phyloP scores from a whole-genome alignment of 1,139 yeast species.

The Suhomyces choctaworum region DNA sequence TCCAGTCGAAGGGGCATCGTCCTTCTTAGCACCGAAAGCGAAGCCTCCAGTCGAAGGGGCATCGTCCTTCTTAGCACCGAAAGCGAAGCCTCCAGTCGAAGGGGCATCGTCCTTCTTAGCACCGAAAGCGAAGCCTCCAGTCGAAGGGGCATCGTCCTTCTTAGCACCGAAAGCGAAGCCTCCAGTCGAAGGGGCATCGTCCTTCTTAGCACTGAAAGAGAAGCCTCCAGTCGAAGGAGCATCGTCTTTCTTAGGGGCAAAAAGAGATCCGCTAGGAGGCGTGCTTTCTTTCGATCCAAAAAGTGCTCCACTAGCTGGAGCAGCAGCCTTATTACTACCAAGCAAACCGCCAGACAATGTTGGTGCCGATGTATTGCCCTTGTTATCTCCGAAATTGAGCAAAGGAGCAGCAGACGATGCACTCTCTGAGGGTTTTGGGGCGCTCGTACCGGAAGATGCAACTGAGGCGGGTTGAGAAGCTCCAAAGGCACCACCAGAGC shows the following conservation, averaged over 20 bases:
- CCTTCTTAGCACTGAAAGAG: slow-evolving; percentile 18
- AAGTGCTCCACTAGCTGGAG: slow-evolving; percentile 20
- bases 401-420: not conserved
- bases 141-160: slow-evolving; percentile 15
- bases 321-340: slow-evolving; percentile 19
- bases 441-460: slow-evolving; percentile 1
- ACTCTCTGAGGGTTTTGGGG: not conserved
- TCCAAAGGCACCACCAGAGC: slow-evolving; percentile 28
- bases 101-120: slow-evolving; percentile 19
- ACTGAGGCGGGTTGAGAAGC: slow-evolving; percentile 18
- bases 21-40: slow-evolving; percentile 20
- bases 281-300: slow-evolving; percentile 18
- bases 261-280: too few species aligned
- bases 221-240: slow-evolving; percentile 16
- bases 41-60: slow-evolving; percentile 16
- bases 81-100: slow-evolving; percentile 5
- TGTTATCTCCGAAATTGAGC: not conserved
- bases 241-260: slow-evolving; percentile 17
- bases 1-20: slow-evolving; percentile 15
- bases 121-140: slow-evolving; percentile 16
- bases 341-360: slow-evolving; percentile 19
- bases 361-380: too few species aligned
- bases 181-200: slow-evolving; percentile 16
- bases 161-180: slow-evolving; percentile 14
- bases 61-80: slow-evolving; percentile 17